Conservation (phyloP, 768 basidiomycete genomes). For the Naematelia aurantialba region DNA sequence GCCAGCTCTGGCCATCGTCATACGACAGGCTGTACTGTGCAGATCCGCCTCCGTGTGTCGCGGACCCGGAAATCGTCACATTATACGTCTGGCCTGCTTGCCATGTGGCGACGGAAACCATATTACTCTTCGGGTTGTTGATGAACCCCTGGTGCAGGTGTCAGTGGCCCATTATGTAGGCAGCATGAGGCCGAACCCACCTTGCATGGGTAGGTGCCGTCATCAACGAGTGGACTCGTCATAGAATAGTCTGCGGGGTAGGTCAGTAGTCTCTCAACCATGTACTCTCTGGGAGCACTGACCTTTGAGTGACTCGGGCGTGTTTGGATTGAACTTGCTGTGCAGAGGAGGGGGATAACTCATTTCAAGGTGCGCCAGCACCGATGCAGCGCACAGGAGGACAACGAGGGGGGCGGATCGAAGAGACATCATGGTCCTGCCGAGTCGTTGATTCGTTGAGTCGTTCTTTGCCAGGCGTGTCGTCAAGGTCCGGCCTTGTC, state of each 20-base stretch:
- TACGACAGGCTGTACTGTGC: slow-evolving; percentile 52
- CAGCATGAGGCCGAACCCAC: slow-evolving; percentile 18
- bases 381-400: slow-evolving; percentile 2
- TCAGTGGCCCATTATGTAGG: slow-evolving; percentile 1
- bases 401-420: slow-evolving; percentile 1
- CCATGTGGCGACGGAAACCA: slow-evolving; percentile 42
- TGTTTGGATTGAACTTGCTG: slow-evolving; percentile 20
- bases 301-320: slow-evolving; percentile 24
- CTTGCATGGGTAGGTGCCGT: slow-evolving; percentile 51
- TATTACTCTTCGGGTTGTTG: slow-evolving; percentile 31
- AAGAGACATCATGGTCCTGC: slow-evolving; percentile 4
- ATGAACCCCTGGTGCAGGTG: slow-evolving; percentile 29
- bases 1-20: slow-evolving; percentile 51
- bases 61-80: slow-evolving; percentile 43
- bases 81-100: slow-evolving; percentile 45
- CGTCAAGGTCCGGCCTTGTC: too few species aligned
- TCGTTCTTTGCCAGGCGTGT: background rate
- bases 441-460: background rate
- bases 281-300: slow-evolving; percentile 2
- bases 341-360: slow-evolving; percentile 29
- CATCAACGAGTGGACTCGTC: slow-evolving; percentile 44
- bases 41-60: slow-evolving; percentile 51
- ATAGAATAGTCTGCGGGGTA: slow-evolving; percentile 48
- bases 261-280: slow-evolving; percentile 1
- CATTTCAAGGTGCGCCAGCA: slow-evolving; percentile 33